Conservation (phyloP, 192 early-diverging fungal species). For the Coemansia sp. region DNA sequence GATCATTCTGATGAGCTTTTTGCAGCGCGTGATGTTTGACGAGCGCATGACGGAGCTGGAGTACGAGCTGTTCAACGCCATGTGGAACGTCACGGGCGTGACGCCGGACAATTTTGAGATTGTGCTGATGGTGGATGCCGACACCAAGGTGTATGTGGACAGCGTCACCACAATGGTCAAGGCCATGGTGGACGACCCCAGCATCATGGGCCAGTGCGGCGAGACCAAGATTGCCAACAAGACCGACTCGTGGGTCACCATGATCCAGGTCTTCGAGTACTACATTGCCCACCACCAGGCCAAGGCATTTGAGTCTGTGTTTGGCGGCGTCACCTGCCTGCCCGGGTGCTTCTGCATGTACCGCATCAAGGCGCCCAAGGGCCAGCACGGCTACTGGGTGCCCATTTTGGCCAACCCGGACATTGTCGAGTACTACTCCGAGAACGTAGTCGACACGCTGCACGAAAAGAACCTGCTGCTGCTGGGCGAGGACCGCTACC, state of each 20-base stretch:
- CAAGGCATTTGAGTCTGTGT: conserved; percentile 83
- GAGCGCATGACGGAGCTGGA: conserved; percentile 82
- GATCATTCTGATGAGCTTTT: conserved; percentile 92
- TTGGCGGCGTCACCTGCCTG: conserved; percentile 80
- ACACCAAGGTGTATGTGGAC: conserved; percentile 79
- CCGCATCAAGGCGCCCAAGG: conserved; percentile 80
- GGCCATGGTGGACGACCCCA: conserved; percentile 68
- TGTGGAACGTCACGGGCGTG: conserved; percentile 70
- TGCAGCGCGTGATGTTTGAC: conserved; percentile 87
- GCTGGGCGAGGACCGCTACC: conserved; percentile 94
- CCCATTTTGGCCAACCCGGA: conserved; percentile 80
- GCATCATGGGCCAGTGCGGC: conserved; percentile 73
- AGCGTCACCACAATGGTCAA: conserved; percentile 68
- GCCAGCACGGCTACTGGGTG: conserved; percentile 73
- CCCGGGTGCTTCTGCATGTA: conserved; percentile 89
- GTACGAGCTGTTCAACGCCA: conserved; percentile 76
- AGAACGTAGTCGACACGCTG: conserved; percentile 82
- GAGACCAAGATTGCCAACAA: conserved; percentile 84
- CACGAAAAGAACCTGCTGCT: conserved; percentile 93
- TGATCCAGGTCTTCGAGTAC: conserved; percentile 88
- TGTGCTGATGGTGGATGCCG: conserved; percentile 81
- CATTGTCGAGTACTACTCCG: conserved; percentile 80
- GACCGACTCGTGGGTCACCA: conserved; percentile 70
- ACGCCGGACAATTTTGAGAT: conserved; percentile 76
- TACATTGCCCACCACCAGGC: conserved; percentile 79